Evolutionary conservation across 805 yeast species (phyloP).

Genomic region (Kluyveromyces aestuarii): DNA sequence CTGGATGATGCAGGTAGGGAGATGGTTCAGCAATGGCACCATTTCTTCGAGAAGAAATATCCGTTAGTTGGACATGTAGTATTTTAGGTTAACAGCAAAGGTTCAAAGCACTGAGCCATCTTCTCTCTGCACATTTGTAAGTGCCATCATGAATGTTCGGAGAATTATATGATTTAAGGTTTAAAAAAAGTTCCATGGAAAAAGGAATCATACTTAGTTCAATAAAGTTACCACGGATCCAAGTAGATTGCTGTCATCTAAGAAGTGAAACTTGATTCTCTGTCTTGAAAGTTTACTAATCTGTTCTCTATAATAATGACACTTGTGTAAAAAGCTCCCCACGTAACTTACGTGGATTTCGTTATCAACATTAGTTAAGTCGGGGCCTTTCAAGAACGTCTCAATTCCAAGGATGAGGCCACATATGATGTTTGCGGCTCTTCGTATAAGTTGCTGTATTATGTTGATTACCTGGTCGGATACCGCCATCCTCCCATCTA

Average conservation of each 20-base stretch:
- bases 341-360: constrained; percentile 17
- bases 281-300: constrained; percentile 9
- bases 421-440: constrained; percentile 19
- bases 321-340: constrained; percentile 20
- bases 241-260: constrained; percentile 20
- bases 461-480: constrained; percentile 5
- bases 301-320: constrained; percentile 11
- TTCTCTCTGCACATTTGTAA: neutral
- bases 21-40: constrained; percentile 14
- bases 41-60: constrained; percentile 14
- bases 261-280: constrained; percentile 10
- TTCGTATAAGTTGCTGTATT: constrained; percentile 11
- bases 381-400: neutral
- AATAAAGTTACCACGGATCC: constrained; percentile 16
- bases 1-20: constrained; percentile 6
- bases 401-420: constrained; percentile 14
- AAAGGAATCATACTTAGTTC: too few species aligned
- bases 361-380: too few species aligned
- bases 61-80: constrained; percentile 14
- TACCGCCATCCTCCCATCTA: constrained; percentile 4
- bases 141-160: neutral
- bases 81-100: neutral
- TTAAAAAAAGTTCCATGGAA: too few species aligned
- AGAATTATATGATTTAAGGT: neutral
- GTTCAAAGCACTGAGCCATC: neutral